phyloP scores from a whole-genome alignment of 2,329 filamentous ascomycete genomes.

The Colletotrichum liaoningense region DNA sequence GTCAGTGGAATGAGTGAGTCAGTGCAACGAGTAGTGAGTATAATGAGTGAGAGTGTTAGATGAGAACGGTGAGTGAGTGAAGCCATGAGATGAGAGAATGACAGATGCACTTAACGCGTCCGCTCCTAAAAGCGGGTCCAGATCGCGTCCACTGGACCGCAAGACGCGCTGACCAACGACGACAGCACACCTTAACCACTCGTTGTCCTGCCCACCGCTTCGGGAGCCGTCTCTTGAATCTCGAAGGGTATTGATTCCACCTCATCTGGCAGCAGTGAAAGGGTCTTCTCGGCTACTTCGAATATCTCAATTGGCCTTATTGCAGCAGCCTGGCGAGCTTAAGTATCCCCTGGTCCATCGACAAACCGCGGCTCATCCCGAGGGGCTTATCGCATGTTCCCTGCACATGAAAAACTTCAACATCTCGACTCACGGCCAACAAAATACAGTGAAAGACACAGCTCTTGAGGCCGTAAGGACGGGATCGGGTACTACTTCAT shows the following conservation, averaged over 20 bases:
- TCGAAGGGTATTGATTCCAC: background rate
- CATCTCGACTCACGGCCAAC: constrained; percentile 3
- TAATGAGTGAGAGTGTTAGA: background rate
- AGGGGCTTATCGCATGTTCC: constrained; percentile 1
- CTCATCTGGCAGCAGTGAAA: background rate
- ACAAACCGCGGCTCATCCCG: constrained; percentile 13
- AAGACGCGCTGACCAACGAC: constrained; percentile 17
- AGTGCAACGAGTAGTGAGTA: too few species aligned
- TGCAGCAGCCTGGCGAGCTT: background rate
- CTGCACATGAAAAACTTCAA: constrained; percentile 23
- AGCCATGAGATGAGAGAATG: background rate
- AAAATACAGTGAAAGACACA: background rate
- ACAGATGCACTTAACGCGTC: constrained; percentile 24
- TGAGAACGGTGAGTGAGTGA: background rate
- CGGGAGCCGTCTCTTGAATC: background rate
- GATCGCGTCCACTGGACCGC: constrained; percentile 10
- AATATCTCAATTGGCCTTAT: background rate
- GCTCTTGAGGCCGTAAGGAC: background rate
- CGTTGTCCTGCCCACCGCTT: background rate
- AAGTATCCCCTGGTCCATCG: background rate
- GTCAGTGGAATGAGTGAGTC: background rate
- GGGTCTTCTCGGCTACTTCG: background rate
- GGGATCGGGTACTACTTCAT: background rate
- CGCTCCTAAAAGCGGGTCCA: background rate
- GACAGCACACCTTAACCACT: background rate